Base-by-base conservation (phyloP, 495 filamentous ascomycete genomes). In the Penicillium lividum region DNA sequence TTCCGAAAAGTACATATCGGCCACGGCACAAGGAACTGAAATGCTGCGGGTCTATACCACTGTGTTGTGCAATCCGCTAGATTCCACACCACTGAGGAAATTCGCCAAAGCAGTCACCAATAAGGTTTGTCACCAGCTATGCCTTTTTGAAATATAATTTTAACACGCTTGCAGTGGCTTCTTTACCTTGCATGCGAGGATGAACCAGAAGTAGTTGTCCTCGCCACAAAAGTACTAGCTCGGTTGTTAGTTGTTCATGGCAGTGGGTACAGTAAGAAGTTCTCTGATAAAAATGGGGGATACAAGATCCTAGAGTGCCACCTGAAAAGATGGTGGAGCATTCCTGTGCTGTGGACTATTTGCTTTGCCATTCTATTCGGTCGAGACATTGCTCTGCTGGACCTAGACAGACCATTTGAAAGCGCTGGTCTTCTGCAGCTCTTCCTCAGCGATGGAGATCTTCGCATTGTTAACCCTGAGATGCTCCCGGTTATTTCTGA, bases 51-150 rank as follows among this genome's bases (percentile, higher is more conserved):
- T 97, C 77, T 95, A 95, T 64, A 78, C 88, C n/a, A 78, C 89
- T 33, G 72, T 96, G 3, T 77, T 98, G n/a, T 96, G 91, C 63
- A 84, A 89, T 52, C 83, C 85, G 61, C 77, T 78, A 40, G 89
- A 87, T 58, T 65, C 67, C 11, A 70, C 77, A 13, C 86, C 87
- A 36, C 85, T 97, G 51, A 84, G 84, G 65, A 93, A 90, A 64
- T 98, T 98, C 75, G 91, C 93, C 15, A 91, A 87, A 74, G 94
- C 92, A 2, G 93, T 98, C 4, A 97, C 95, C 29, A 96, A 93
- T 61, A 98, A 96, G 85, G 92, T 94, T 79, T 66, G 83, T 76
- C 51, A 5, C 15, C 38, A 13, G 15, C 36, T 27, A 56, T 29
- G 25, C 42, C 42, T 5, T 16, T 1, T 30, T 36, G 33, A 16